Conservation (phyloP, 192 early-diverging fungal species). For the Gryganskiella cystojenkinii region DNA sequence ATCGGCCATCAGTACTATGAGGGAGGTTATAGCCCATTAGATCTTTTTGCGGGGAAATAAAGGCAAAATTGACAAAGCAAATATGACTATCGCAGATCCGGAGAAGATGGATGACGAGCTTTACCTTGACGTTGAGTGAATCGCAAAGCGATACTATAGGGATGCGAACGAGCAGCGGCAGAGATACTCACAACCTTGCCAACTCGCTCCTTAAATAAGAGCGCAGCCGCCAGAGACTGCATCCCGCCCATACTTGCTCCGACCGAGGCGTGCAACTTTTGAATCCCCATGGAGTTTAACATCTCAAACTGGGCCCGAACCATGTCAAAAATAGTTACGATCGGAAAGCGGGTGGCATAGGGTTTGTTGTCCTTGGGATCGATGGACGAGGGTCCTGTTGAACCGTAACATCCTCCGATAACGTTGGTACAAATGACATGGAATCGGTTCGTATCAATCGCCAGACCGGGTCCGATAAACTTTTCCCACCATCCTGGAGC, state of each 20-base stretch:
- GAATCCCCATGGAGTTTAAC: constrained; percentile 82
- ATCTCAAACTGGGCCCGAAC: constrained; percentile 93
- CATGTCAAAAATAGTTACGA: constrained; percentile 96
- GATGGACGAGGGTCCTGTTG: constrained; percentile 88
- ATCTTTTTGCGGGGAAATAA: too few species aligned
- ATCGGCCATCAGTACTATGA: constrained; percentile 89
- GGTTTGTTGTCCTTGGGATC: constrained; percentile 79
- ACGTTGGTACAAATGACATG: constrained; percentile 97
- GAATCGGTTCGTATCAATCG: constrained; percentile 94
- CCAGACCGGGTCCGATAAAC: constrained; percentile 93
- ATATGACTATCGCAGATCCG: background rate
- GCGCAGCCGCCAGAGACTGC: constrained; percentile 89
- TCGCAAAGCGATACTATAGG: constrained; percentile 94
- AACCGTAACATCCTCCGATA: constrained; percentile 96
- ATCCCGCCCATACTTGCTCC: constrained; percentile 97
- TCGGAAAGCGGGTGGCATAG: constrained; percentile 92
- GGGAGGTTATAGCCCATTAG: constrained; percentile 14
- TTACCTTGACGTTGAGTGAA: constrained; percentile 92
- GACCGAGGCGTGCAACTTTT: constrained; percentile 87
- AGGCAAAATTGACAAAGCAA: too few species aligned
- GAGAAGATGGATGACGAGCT: too few species aligned
- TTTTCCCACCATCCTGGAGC: constrained; percentile 97
- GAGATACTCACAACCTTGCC: constrained; percentile 86
- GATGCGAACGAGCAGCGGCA: constrained; percentile 93
- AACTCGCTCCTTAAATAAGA: constrained; percentile 86